Evolutionary conservation across 768 basidiomycete genomes (phyloP).

Genomic region (Asterophora lycoperdoides): DNA sequence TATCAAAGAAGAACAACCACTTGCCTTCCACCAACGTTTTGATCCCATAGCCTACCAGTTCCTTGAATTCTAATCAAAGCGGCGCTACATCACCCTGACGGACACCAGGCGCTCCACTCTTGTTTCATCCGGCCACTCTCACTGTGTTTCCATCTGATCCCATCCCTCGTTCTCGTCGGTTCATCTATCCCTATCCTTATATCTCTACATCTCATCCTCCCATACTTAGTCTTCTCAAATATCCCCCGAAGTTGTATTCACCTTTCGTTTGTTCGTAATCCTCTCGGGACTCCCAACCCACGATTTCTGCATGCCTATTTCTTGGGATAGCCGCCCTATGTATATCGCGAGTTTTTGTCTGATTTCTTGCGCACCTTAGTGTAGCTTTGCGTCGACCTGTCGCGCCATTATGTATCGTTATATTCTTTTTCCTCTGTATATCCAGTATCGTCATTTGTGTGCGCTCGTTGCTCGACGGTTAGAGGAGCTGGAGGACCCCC

Average conservation of each 20-base stretch:
- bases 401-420: constrained; percentile 13
- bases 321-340: constrained; percentile 14
- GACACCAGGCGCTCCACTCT: not conserved
- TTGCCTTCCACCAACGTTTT: constrained; percentile 56
- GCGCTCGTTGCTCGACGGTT: too few species aligned
- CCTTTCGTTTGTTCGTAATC: not conserved
- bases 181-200: constrained; percentile 2
- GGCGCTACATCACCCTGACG: constrained; percentile 3
- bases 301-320: constrained; percentile 4
- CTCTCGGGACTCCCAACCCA: not conserved
- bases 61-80: constrained; percentile 57
- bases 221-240: not conserved
- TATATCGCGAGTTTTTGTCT: constrained; percentile 14
- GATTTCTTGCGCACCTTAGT: constrained; percentile 10
- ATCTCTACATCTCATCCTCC: not conserved
- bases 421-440: not conserved
- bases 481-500: too few species aligned
- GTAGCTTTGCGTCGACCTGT: constrained; percentile 7
- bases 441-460: not conserved
- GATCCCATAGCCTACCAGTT: constrained; percentile 70
- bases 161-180: not conserved
- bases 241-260: constrained; percentile 11
- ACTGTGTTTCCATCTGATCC: constrained; percentile 6
- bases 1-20: constrained; percentile 55
- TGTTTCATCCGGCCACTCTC: constrained; percentile 10